Base-by-base conservation (phyloP, 2,329 filamentous ascomycete species). In the Incumbomyces lentus region DNA sequence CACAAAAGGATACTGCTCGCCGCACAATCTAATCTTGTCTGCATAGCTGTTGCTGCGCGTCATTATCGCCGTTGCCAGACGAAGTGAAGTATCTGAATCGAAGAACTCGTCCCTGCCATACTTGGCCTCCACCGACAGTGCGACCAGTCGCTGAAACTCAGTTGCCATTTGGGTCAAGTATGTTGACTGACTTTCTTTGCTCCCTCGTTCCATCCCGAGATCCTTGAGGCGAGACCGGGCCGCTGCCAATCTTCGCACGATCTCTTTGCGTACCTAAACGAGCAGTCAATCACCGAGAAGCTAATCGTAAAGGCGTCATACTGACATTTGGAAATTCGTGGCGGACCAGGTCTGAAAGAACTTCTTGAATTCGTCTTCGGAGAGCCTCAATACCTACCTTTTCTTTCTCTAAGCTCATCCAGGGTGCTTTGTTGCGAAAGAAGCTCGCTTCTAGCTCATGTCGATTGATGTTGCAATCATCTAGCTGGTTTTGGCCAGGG, bases 251-350 rank as follows among this genome's bases (percentile, higher is more conserved):
- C 33, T n/a, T n/a, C 16, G 5, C 13, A 17, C 16, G 11, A 35
- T 35, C 33, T 35, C 33, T 17, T 17, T 35, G 13, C 33, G 33
- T 17, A 35, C 33, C 33, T 35, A 17, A 12, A 4, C 22, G 22
- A 26, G 22, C 22, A 26, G 22, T 26, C 22, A 26, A 26, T 26
- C 22, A 8, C 22, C 22, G 8, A 26, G 8, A 26, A 8, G 5
- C 12, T 35, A 11, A 4, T 35, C 11, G 13, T 35, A 4, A 17
- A 14, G 33, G 6, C 16, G 36, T 17, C 4, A 22, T 17, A 39
- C 36, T 17, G 26, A 71, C 65, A 48, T 63, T 62, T 2, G 70
- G 68, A 50, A 74, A 74, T 47, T 70, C 67, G 2, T 62, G 61
- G n/a, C 64, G 65, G 2, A 70, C 64, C 44, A 70, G 63, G 3